Percentiles rank a stretch among this genome's conserved stretches.
These are phyloP conservation scores for Solanum hybrid DNA, from an alignment of 305 asterid species.

Conservation along the genomic window DNA sequence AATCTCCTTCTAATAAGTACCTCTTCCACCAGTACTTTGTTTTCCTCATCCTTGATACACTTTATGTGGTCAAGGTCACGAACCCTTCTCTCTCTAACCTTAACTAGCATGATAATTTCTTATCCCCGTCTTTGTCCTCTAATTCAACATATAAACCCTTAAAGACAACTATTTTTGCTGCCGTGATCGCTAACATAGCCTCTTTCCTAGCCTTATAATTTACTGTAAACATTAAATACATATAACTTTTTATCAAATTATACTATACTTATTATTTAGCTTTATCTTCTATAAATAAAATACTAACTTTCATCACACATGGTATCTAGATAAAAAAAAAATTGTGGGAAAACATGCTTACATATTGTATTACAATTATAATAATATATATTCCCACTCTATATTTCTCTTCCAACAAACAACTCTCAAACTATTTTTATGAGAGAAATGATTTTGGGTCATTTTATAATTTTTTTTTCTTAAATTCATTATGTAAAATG, in stretches of 20 bases:
- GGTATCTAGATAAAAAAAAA: not conserved
- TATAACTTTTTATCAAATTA: no score
- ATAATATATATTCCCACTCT: not conserved
- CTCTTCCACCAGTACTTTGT: not conserved
- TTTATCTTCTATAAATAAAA: not conserved
- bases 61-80: not conserved
- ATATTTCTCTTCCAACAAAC: not conserved
- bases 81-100: not conserved
- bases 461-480: not conserved
- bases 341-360: not conserved
- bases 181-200: not conserved
- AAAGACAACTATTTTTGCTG: no score
- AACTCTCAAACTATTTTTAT: not conserved
- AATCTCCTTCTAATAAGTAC: not conserved
- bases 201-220: no score
- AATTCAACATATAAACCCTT: not conserved
- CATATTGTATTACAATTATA: not conserved
- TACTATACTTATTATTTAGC: not conserved
- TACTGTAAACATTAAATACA: not conserved
- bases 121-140: not conserved
- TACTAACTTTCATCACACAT: not conserved
- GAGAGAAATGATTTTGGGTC: not conserved
- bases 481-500: not conserved
- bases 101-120: not conserved
- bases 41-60: not conserved